Conservation (phyloP, 352 stramenopile genomes). For the Aphanomyces astaci region DNA sequence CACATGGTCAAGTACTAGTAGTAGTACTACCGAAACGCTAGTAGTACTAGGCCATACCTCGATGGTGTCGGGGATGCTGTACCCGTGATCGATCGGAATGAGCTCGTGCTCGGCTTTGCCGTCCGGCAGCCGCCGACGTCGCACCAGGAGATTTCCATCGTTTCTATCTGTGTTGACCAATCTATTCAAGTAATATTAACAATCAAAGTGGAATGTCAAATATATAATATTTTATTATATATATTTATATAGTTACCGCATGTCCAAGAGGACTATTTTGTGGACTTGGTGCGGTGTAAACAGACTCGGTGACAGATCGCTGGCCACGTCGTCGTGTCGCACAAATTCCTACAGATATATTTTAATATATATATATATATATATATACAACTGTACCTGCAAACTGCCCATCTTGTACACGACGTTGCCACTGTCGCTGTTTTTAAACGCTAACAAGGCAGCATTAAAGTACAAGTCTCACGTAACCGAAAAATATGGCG, state of each 20-base stretch:
- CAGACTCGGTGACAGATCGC: conserved; percentile 88
- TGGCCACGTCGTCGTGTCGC: conserved; percentile 89
- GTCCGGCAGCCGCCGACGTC: conserved; percentile 52
- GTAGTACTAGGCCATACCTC: no score
- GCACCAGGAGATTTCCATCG: conserved; percentile 95
- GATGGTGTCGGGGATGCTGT: conserved; percentile 92
- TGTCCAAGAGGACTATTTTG: conserved; percentile 98
- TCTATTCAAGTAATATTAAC: not conserved
- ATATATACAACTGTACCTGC: no score
- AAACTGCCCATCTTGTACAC: conserved; percentile 94
- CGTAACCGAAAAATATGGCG: no score
- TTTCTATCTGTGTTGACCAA: conserved; percentile 98
- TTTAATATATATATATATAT: no score
- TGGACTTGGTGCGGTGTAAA: conserved; percentile 91
- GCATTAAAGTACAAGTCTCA: no score
- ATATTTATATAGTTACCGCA: no score
- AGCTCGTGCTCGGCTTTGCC: conserved; percentile 82
- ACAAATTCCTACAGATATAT: conserved; percentile 90
- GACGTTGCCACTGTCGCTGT: conserved; percentile 38
- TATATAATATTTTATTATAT: no score
- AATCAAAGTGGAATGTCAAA: no score
- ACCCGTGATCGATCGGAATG: conserved; percentile 99
- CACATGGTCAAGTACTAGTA: no score
- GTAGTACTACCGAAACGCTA: no score
- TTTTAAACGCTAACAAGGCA: conserved; percentile 59